These are phyloP conservation scores for Antitrichia curtipendula DNA, from an alignment of 225 moss, liverwort and hornwort species.

Conservation along the genomic window DNA sequence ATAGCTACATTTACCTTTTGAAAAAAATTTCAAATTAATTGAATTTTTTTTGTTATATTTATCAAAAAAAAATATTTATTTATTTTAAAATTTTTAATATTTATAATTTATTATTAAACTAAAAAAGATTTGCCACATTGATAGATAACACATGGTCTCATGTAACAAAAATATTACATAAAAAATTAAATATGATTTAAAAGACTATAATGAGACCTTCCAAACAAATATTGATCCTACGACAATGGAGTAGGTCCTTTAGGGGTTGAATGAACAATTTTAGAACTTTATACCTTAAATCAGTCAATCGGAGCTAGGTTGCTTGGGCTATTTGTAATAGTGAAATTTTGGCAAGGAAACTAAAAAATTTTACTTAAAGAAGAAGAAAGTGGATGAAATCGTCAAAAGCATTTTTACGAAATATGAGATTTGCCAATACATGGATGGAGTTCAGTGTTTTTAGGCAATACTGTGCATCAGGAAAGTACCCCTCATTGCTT, in stretches of 20 bases:
- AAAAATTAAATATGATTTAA: too few species aligned
- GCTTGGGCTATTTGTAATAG: background rate
- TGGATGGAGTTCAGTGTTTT: background rate
- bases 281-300: background rate
- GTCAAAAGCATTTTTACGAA: background rate
- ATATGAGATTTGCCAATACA: background rate
- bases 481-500: too few species aligned
- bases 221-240: background rate
- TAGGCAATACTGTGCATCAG: fast-evolving
- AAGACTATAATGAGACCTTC: background rate
- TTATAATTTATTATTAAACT: background rate
- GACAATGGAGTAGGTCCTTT: fast-evolving
- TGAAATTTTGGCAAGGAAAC: fast-evolving
- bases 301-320: background rate
- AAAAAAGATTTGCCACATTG: background rate
- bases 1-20: background rate
- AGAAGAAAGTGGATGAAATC: background rate
- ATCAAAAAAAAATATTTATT: background rate
- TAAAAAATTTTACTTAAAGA: too few species aligned
- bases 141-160: background rate
- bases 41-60: background rate
- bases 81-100: background rate
- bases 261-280: background rate
- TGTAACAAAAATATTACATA: background rate
- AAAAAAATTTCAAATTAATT: background rate